phyloP scores from a whole-genome alignment of 331 rosid species.

The Ulmus americana region DNA sequence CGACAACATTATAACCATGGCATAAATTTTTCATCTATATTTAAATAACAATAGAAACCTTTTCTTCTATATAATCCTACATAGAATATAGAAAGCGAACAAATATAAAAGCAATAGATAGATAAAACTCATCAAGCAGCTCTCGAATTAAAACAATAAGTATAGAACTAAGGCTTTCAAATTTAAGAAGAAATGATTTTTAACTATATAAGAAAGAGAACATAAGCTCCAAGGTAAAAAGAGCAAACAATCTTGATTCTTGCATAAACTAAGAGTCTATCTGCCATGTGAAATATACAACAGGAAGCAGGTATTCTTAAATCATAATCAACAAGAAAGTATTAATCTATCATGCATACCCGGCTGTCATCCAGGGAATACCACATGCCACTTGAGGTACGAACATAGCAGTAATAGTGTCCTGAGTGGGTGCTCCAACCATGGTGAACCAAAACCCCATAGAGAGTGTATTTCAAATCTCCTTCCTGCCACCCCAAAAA shows the following conservation, averaged over 20 bases:
- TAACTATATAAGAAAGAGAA: too few species aligned
- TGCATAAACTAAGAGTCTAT: too few species aligned
- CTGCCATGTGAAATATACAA: too few species aligned
- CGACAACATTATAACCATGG: neutral
- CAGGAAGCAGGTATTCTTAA: too few species aligned
- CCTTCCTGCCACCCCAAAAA: conserved; percentile 45
- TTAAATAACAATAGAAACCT: neutral
- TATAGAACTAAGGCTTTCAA: neutral
- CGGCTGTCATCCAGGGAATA: conserved; percentile 79
- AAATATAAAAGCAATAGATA: neutral
- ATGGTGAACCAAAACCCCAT: conserved; percentile 83
- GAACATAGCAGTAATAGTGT: conserved; percentile 84
- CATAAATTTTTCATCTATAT: neutral
- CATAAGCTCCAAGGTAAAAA: too few species aligned
- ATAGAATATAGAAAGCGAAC: neutral
- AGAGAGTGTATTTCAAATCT: conserved; percentile 74
- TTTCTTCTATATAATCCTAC: neutral
- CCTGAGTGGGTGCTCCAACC: conserved; percentile 89
- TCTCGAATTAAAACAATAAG: neutral
- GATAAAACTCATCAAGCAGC: neutral
- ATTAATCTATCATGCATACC: conserved; percentile 41
- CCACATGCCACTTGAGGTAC: conserved; percentile 91
- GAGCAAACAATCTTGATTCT: too few species aligned
- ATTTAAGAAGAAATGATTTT: neutral
- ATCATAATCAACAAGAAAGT: neutral